Evolutionary conservation across 1,284 basidiomycete species (phyloP), one percentile per base, ranked within the genome.

Genomic region (Gomphus bonarii): DNA sequence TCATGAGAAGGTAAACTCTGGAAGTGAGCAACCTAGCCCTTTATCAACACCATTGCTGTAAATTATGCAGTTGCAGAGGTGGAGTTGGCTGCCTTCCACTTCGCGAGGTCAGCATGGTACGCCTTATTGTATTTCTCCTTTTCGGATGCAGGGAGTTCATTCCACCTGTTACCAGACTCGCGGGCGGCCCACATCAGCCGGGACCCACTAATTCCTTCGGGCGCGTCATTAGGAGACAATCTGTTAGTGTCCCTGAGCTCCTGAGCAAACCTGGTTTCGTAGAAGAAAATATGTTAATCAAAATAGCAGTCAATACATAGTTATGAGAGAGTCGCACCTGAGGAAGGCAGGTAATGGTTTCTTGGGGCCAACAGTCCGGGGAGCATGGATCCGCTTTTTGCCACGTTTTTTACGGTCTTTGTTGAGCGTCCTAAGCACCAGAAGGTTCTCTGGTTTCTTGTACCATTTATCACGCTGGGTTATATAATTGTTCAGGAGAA

Each of bases 401-500:
- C 55, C 55, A 18, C 38, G 46, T 18, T 57, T 57, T 47, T 50
- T 50, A 38, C 55, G 55, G 31, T 57, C 55, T 36, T 57, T 57
- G 49, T 57, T 57, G 18, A 57, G 35, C 9, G n/a, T 50, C 40
- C 14, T 50, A 10, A 57, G 40, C n/a, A 57, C 35, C 22, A 30
- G 30, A 25, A 25, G 46, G 22, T 57, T 57, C 30, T 50, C 40
- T 18, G 55, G 55, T 18, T 57, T 28, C 31, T 57, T 57, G 25
- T 50, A 25, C 55, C 55, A 57, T 42, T 57, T 38, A n/a, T 36
- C 47, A 33, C 55, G 46, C 20, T 31, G 18, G 30, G 12, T 16
- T 6, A 14, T 18, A 30, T 50, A 57, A 31, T 57, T 20, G 6
- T 8, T 48, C 22, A 25, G 3, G 20, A 57, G 44, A 43, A 28